Evolutionary conservation across 768 basidiomycete species (phyloP).

Genomic region (Cystobasidium tubakii): DNA sequence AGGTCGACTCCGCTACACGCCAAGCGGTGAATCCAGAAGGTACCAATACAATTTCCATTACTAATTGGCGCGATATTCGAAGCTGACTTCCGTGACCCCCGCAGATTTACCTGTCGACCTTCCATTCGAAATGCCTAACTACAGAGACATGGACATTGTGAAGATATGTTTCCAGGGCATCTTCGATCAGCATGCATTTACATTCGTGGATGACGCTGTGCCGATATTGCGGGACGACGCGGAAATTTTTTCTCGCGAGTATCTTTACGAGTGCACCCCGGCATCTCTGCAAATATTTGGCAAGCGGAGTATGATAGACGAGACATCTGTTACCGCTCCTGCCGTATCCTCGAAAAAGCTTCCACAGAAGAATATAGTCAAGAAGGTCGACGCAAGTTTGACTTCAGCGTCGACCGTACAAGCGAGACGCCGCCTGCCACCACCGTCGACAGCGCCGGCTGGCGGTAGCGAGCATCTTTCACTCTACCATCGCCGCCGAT

Average conservation of each 20-base stretch:
- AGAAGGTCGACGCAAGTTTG: too few species aligned
- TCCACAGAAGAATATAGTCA: too few species aligned
- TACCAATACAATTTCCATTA: not conserved
- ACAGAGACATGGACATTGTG: constrained; percentile 1
- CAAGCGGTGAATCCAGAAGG: not conserved
- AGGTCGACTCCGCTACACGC: not conserved
- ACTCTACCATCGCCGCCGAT: too few species aligned
- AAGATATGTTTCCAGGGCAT: not conserved
- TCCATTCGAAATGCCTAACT: constrained; percentile 30
- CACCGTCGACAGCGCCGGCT: too few species aligned
- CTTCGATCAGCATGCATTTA: not conserved
- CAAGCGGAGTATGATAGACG: too few species aligned
- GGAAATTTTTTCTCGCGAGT: not conserved
- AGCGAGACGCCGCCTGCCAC: too few species aligned
- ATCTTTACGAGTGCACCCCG: not conserved
- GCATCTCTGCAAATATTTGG: not conserved
- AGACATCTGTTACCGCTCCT: too few species aligned
- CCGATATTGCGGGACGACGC: not conserved
- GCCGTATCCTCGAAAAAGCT: too few species aligned
- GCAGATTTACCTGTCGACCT: constrained; percentile 14
- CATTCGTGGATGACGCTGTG: not conserved
- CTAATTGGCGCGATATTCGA: not conserved
- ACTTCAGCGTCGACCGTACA: too few species aligned
- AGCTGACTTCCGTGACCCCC: not conserved
- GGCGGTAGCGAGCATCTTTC: too few species aligned